Base-by-base conservation (phyloP, 202 grass and related monocot genomes). In the Panicum virgatum region DNA sequence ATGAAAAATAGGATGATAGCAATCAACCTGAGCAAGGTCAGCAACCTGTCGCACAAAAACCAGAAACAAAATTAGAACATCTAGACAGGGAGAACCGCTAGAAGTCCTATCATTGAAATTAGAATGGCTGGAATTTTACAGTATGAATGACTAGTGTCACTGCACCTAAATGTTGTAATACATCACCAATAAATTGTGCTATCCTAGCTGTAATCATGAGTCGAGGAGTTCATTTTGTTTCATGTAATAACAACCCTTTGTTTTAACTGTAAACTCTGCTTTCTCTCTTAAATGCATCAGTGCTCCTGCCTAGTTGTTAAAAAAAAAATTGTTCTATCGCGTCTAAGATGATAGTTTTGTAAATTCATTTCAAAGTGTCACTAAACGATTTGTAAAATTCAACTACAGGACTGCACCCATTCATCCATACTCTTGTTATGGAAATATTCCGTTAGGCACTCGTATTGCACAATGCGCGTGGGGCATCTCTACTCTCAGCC, bases 1-100 rank as follows among this genome's bases (percentile, higher is more conserved):
- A 77, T 32, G 51, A 97, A 93, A 79, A 94, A 97, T 9, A 94
- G 73, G 59, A 84, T 18, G 61, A 97, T 89, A 15, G 85, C 85
- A 78, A 78, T 32, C 68, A 97, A 61, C 72, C 94, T 93, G 44
- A 92, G 54, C 54, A 90, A 61, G 44, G 91, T 91, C 58, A 97
- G 73, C 19, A 94, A 85, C 86, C 94, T 97, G 73, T 78, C 29
- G 12, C 50, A 72, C 13, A 72, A 0, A 42, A 77, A 71, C 4
- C 4, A 51, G 10, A 79, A 65, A 69, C 14, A 69, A 15, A 59
- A 82, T 69, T 38, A 81, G n/a, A 60, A 43, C 5, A 88, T 62
- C 0, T 38, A 15, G 3, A 44, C 25, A 62, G 8, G 27, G 20
- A 52, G 79, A 36, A 23, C 25, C 12, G 1, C 45, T 26, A 27